phyloP scores from a whole-genome alignment of 1,284 basidiomycete genomes.

The Ganoderma meredithae region DNA sequence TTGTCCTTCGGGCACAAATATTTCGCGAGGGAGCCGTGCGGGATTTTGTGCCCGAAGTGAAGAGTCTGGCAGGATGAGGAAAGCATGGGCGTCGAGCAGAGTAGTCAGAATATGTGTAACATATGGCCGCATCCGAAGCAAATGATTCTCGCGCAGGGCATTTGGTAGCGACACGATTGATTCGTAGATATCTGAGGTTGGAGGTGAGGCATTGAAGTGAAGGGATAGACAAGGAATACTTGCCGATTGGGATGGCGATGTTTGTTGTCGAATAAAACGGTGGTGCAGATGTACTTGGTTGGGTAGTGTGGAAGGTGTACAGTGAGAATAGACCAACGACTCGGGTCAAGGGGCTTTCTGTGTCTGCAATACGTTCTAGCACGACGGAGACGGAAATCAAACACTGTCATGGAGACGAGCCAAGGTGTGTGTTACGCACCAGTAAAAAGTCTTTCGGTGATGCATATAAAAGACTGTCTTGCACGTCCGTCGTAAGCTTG shows the following conservation, averaged over 20 bases:
- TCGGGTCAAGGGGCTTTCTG: conserved; percentile 57
- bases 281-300: conserved; percentile 62
- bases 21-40: conserved; percentile 67
- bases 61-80: conserved; percentile 65
- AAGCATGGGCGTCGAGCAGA: conserved; percentile 55
- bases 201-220: conserved; percentile 14
- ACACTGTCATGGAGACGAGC: not conserved
- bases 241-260: conserved; percentile 67
- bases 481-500: conserved; percentile 70
- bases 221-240: conserved; percentile 30
- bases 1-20: conserved; percentile 54
- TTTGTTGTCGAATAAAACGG: conserved; percentile 53
- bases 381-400: not conserved
- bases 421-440: conserved; percentile 50
- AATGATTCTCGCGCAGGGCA: conserved; percentile 45
- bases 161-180: conserved; percentile 55
- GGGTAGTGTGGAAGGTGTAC: conserved; percentile 72
- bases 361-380: conserved; percentile 60
- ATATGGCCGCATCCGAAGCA: conserved; percentile 57
- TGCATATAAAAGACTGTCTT: conserved; percentile 64
- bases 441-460: conserved; percentile 67
- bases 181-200: conserved; percentile 57
- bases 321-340: conserved; percentile 68
- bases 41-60: conserved; percentile 63
- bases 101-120: conserved; percentile 54